Evolutionary conservation across 768 basidiomycete species (phyloP), one percentile per base, ranked within the genome.

Genomic region (Naganishia vaughanmartiniae): DNA sequence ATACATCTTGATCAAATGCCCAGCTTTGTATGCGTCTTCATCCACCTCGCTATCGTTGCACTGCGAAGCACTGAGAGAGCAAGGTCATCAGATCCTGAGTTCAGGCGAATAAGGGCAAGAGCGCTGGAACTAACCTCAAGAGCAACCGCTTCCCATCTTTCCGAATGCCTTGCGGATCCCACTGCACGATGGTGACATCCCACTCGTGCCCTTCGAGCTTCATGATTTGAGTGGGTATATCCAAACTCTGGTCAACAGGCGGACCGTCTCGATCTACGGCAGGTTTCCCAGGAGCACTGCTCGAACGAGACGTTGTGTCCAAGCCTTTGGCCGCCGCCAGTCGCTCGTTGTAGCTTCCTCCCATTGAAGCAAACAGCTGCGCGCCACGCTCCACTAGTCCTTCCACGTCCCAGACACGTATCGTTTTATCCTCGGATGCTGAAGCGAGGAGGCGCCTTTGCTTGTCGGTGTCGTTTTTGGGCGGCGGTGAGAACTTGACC

Each of bases 1-100:
- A 56, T 75, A 77, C 66, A 79, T 74, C 11, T 78, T 77, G n/a
- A 77, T 76, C 39, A 78, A 75, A 65, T 78, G 74, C 15, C 76
- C 77, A 17, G 76, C 75, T 19, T 60, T 63, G 56, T 70, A 57
- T 1, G 56, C 46, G 14, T 68, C 67, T 28, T 68, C 69, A 45
- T 51, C 57, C 28, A 34, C 46, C 42, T 63, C 60, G 24, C 24
- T 26, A 30, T 63, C 60, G 33, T 65, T 65, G 48, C 70, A 54
- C 36, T 46, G 45, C 24, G 12, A 57, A 57, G 67, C 54, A 45
- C 55, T 39, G 57, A 4, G 31, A 19, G 12, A 55, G 42, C 31
- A 39, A 31, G n/a, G 36, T 48, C 31, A 31, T 46, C 31, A 60
- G 26, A 31, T 48, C n/a, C 7, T 30, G 28, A 30, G 12, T 17